Evolutionary conservation across 495 filamentous ascomycete species (phyloP), one percentile per base, ranked within the genome.

Genomic region (Ascobolus immersus): DNA sequence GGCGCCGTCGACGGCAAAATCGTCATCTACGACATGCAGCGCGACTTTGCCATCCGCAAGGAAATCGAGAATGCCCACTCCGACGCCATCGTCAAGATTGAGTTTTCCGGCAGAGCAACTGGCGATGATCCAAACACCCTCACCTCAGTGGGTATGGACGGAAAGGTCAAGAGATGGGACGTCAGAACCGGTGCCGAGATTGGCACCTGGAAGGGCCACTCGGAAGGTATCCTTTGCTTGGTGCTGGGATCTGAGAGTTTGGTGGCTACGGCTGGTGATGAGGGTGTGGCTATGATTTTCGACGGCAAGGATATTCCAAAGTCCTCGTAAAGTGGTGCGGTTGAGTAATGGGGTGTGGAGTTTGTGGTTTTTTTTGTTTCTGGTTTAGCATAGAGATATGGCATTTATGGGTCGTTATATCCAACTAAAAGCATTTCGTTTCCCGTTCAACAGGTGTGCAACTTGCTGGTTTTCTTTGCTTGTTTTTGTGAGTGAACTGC

Each of bases 1-100:
- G 82, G 80, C 0, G 77, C 71, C 36, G 84, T 93, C 3, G 89
- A 99, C 52, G 81, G 82, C 25, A 74, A 63, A 24, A 82, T 99
- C 44, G 76, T 69, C 12, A 60, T 99, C 5, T 93, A 77, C 44
- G 89, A 99, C 52, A 66, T 71, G 0, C 65, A 76, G 21, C 71
- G 79, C 32, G 64, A 71, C 4, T 94, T 89, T 44, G 77, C 81
- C 0, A 62, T 84, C 24, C 61, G 86, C 22, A 56, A 73, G 31
- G 69, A 84, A 47, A 76, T 92, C 35, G 55, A 59, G 35, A 75
- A 71, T 21, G 86, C 79, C 5, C 73, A 94, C 51, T 71, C 81
- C 14, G 84, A 73, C 39, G 67, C 74, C 10, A 77, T 94, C 9
- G 82, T 94, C 34, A 81, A 86, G 55, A 71, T 93, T 6, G 82